Evolutionary conservation across 2,329 filamentous ascomycete species (phyloP).

Genomic region (Fusarium brachygibbosum): DNA sequence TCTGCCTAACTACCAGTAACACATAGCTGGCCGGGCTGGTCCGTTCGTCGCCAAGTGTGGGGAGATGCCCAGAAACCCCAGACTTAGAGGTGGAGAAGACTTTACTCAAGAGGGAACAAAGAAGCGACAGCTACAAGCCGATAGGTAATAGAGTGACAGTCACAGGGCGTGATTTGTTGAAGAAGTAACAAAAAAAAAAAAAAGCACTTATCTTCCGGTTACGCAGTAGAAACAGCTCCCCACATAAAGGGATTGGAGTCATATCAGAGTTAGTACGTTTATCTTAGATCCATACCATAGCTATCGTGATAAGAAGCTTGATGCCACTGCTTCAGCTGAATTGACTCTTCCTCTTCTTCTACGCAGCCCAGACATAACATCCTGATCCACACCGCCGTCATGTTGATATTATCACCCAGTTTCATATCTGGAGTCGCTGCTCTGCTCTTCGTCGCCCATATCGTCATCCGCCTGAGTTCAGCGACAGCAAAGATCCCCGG

Average conservation of each 20-base stretch:
- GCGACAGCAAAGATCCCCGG: constrained; percentile 62
- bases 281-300: constrained; percentile 12
- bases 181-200: not conserved
- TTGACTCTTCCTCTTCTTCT: not conserved
- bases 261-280: constrained; percentile 16
- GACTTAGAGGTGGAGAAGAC: constrained; percentile 29
- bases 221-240: constrained; percentile 15
- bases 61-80: constrained; percentile 2
- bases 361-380: not conserved
- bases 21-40: not conserved
- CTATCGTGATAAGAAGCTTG: constrained; percentile 40
- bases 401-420: constrained; percentile 51
- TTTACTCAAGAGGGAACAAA: constrained; percentile 21
- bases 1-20: no score
- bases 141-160: constrained; percentile 19
- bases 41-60: not conserved
- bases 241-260: constrained; percentile 31
- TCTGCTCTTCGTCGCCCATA: constrained; percentile 45
- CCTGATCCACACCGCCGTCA: constrained; percentile 7
- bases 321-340: not conserved
- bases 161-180: constrained; percentile 16
- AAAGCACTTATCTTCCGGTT: constrained; percentile 18
- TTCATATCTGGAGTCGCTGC: constrained; percentile 43
- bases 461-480: constrained; percentile 51
- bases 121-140: constrained; percentile 19